Evolutionary conservation across 371 early-diverging fungal species (phyloP), one percentile per base, ranked within the genome.

Genomic region (Funneliformis caledonium): DNA sequence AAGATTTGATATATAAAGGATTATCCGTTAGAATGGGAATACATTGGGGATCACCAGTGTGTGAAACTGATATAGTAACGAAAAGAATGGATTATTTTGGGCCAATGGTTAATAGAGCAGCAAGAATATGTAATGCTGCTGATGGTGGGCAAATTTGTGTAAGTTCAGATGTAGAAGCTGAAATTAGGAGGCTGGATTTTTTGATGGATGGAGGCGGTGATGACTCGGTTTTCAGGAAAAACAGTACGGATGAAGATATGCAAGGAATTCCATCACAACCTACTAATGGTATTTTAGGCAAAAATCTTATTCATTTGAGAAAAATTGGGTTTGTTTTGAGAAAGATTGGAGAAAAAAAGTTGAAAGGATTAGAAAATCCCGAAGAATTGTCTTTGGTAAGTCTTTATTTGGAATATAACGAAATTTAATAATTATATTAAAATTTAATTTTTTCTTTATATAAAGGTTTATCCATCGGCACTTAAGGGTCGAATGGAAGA

Each of bases 41-140:
- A 81, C 97, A 97, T 84, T 93, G 94, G 88, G 98, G 98, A 60
- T 88, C 88, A 4, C 97, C 97, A 2, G 94, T 97, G 5, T 95
- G 94, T 74, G 97, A 98, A 81, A 92, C 92, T 26, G 97, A 97
- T 82, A 96, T 96, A 0, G 91, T 96, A 62, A 97, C 97, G 19
- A 89, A 92, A 37, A 92, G 97, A 60, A 97, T 98, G 97, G 98
- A 97, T 86, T 98, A 97, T 84, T 97, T 96, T 89, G 98, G 98
- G 0, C 96, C 96, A 3, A 93, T 96, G 88, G 97, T 97, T 31
- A 97, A 96, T 83, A 90, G 95, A 10, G 93, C 97, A 14, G 93
- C 96, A 48, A 91, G 97, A 68, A 93, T 97, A 65, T 93, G 95
- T 80, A 92, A 91, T 37, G 93, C 93, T 2, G 96, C 97, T 0